These are phyloP conservation scores for Aspergillus pseudonomiae DNA, from an alignment of 2,329 filamentous ascomycete species.

Conservation along the genomic window DNA sequence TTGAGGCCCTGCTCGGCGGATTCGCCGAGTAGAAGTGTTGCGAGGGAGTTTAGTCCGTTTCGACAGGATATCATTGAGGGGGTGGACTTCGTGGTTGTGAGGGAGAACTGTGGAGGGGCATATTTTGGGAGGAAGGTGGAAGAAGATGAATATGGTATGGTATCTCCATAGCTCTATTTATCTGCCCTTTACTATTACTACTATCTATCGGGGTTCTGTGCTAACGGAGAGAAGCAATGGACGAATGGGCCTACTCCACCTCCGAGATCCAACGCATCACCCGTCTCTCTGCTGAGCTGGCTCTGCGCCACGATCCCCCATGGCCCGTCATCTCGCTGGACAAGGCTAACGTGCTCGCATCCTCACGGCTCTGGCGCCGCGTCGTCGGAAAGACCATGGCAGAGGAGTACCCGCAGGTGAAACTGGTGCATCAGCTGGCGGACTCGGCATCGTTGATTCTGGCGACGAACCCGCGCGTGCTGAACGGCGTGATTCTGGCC, in stretches of 20 bases:
- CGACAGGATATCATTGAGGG: slow-evolving; percentile 79
- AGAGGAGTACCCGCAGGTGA: slow-evolving; percentile 80
- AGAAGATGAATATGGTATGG: slow-evolving; percentile 38
- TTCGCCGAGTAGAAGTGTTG: slow-evolving; percentile 71
- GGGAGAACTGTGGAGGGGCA: slow-evolving; percentile 48
- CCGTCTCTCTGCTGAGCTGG: slow-evolving; percentile 75
- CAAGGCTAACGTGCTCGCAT: slow-evolving; percentile 92
- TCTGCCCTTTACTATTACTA: not conserved
- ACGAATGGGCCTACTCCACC: slow-evolving; percentile 82
- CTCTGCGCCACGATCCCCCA: slow-evolving; percentile 70
- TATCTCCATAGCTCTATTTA: slow-evolving; percentile 54
- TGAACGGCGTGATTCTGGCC: slow-evolving; percentile 87
- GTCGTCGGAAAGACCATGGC: slow-evolving; percentile 78
- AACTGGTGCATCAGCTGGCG: slow-evolving; percentile 82
- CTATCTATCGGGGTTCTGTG: not conserved
- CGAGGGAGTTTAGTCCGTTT: slow-evolving; percentile 79
- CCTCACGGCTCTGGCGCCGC: slow-evolving; percentile 81
- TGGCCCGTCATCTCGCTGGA: slow-evolving; percentile 80
- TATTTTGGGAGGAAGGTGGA: slow-evolving; percentile 47
- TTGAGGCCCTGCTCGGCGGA: slow-evolving; percentile 75
- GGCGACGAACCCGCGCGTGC: slow-evolving; percentile 79
- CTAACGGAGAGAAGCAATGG: slow-evolving; percentile 49
- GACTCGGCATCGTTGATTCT: slow-evolving; percentile 90
- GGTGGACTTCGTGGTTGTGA: slow-evolving; percentile 72
- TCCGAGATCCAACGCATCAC: slow-evolving; percentile 81